Conservation (phyloP, 192 early-diverging fungal species). For the Gaertneriomyces sp. region DNA sequence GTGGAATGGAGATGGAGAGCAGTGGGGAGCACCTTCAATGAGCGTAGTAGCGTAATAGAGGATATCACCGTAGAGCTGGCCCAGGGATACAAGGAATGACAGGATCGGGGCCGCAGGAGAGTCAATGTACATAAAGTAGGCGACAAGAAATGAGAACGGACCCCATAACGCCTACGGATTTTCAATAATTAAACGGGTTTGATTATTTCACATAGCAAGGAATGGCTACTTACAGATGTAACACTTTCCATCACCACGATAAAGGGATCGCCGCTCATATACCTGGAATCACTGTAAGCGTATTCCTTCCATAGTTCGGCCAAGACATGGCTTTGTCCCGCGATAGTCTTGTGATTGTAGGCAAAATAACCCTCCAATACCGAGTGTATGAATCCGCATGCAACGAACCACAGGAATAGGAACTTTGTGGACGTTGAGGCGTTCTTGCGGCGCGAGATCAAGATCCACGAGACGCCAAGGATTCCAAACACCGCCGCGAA, state of each 20-base stretch:
- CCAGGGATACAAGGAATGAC: conserved; percentile 51
- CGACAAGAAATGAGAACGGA: conserved; percentile 33
- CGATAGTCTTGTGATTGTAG: conserved; percentile 62
- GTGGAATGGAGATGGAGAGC: conserved; percentile 73
- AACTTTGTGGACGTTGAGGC: conserved; percentile 35
- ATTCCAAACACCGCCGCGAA: conserved; percentile 34
- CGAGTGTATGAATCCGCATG: conserved; percentile 77
- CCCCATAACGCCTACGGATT: conserved; percentile 44
- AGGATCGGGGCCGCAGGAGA: conserved; percentile 43
- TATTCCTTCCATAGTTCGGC: conserved; percentile 92
- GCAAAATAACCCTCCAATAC: conserved; percentile 86
- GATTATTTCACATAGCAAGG: not conserved
- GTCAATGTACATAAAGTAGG: conserved; percentile 33
- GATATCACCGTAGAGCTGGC: conserved; percentile 78
- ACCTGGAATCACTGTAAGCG: conserved; percentile 79
- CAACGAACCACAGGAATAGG: conserved; percentile 78
- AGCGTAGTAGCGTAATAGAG: conserved; percentile 75
- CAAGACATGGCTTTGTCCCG: conserved; percentile 59
- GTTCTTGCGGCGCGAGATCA: conserved; percentile 6
- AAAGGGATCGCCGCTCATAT: conserved; percentile 78
- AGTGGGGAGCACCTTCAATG: conserved; percentile 52
- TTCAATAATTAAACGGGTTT: not conserved
- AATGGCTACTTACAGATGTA: conserved; percentile 61
- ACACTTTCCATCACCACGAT: conserved; percentile 83
- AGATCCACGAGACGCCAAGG: conserved; percentile 19